These are phyloP conservation scores for Pleurotus pulmonarius DNA, from an alignment of 768 basidiomycete genomes.

Conservation along the genomic window DNA sequence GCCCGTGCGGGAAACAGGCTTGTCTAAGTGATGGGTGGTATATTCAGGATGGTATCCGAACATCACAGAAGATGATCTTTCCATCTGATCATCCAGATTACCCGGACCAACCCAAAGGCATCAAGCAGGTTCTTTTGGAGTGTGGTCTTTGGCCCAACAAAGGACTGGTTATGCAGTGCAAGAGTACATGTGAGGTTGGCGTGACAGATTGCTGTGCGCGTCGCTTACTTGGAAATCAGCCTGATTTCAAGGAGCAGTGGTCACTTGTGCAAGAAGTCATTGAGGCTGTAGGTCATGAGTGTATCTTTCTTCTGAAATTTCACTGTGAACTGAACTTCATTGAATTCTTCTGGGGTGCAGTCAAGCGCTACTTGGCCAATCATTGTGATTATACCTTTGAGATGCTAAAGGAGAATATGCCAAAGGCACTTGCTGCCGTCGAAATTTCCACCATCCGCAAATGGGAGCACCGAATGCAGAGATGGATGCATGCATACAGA, in stretches of 20 bases:
- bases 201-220: neutral
- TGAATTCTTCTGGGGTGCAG: conserved; percentile 10
- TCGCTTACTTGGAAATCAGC: neutral
- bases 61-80: conserved; percentile 32
- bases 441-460: conserved; percentile 21
- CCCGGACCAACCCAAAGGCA: conserved; percentile 25
- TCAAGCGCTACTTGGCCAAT: conserved; percentile 14
- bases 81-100: conserved; percentile 25
- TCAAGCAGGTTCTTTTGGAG: conserved; percentile 23
- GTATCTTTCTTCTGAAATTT: conserved; percentile 8
- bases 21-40: conserved; percentile 28
- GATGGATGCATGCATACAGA: conserved; percentile 31
- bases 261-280: conserved; percentile 10
- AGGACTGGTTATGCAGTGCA: conserved; percentile 8
- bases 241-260: conserved; percentile 8
- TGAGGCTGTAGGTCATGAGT: conserved; percentile 7
- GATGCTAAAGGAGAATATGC: conserved; percentile 22
- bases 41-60: conserved; percentile 16
- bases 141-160: conserved; percentile 14
- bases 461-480: conserved; percentile 28
- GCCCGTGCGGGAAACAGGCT: conserved; percentile 35
- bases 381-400: conserved; percentile 23
- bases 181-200: conserved; percentile 2
- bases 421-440: conserved; percentile 18
- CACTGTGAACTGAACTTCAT: conserved; percentile 10